Percentiles rank a stretch among this genome's conserved stretches.
Conservation (phyloP, 805 yeast genomes). For the Myxozyma udenii region DNA sequence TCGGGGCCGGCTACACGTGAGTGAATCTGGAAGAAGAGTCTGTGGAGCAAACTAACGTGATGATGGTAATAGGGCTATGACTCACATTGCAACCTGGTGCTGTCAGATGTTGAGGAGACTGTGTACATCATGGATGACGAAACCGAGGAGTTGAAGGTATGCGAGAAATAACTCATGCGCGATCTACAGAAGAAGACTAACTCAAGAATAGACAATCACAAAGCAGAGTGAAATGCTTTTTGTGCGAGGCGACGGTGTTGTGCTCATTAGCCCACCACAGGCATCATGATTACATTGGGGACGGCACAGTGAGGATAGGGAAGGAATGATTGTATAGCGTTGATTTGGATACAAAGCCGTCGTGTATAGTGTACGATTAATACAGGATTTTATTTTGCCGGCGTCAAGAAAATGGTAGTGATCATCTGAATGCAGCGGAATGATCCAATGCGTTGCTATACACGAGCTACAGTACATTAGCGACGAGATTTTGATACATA, state of each 20-base stretch:
- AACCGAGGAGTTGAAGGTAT: slow-evolving; percentile 37
- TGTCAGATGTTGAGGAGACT: slow-evolving; percentile 88
- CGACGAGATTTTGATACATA: too few relatives aligned
- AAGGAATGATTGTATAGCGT: too few relatives aligned
- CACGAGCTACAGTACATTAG: too few relatives aligned
- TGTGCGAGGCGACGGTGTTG: slow-evolving; percentile 97
- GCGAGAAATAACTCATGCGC: neutral
- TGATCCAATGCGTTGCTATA: too few relatives aligned
- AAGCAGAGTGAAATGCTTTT: slow-evolving; percentile 78
- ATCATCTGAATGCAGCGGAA: too few relatives aligned
- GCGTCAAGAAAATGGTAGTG: neutral
- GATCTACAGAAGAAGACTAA: neutral
- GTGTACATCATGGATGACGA: slow-evolving; percentile 58
- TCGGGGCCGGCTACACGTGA: slow-evolving; percentile 78
- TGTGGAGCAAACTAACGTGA: neutral
- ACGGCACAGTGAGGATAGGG: too few relatives aligned
- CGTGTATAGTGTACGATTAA: neutral
- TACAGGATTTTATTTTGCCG: neutral
- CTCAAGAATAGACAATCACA: slow-evolving; percentile 46
- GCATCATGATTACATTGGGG: slow-evolving; percentile 7
- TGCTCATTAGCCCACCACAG: slow-evolving; percentile 59
- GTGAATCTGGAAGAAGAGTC: too few relatives aligned
- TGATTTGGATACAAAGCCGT: neutral
- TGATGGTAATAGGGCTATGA: slow-evolving; percentile 66
- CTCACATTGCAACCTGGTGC: slow-evolving; percentile 92